A percentile compares a stretch with the other conserved stretches of the same genome.
These are phyloP conservation scores for Orbilia quercus DNA, from an alignment of 2,329 filamentous ascomycete species.

Conservation along the genomic window DNA sequence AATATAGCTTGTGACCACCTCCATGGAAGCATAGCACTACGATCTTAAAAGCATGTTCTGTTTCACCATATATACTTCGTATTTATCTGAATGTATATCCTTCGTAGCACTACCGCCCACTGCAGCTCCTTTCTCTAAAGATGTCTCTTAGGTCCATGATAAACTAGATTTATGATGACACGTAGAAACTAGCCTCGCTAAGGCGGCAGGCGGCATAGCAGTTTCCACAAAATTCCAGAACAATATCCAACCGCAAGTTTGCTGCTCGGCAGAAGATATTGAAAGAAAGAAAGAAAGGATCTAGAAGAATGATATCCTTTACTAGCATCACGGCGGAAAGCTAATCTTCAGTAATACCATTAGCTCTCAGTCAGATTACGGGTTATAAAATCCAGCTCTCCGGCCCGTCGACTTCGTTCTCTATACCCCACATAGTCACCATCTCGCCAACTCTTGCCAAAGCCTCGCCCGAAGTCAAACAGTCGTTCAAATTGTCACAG, in stretches of 20 bases:
- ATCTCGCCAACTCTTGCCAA: slow-evolving; percentile 16
- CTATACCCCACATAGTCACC: slow-evolving; percentile 20
- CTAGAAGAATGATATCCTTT: slow-evolving; percentile 10
- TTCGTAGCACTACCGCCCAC: too few species aligned
- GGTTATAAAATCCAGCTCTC: slow-evolving; percentile 50
- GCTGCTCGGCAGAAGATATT: slow-evolving; percentile 15
- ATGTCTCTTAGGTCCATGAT: not conserved
- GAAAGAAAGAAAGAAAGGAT: slow-evolving; percentile 36
- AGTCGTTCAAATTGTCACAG: slow-evolving; percentile 7
- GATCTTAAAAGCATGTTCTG: too few species aligned
- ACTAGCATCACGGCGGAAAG: slow-evolving; percentile 5
- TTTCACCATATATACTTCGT: too few species aligned
- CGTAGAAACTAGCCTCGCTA: slow-evolving; percentile 26
- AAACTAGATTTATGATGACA: not conserved
- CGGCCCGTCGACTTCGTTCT: slow-evolving; percentile 11
- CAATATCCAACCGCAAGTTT: slow-evolving; percentile 1
- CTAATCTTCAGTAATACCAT: slow-evolving; percentile 21
- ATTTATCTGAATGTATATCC: not conserved
- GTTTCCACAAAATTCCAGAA: not conserved
- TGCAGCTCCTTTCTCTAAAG: not conserved
- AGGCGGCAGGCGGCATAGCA: slow-evolving; percentile 24
- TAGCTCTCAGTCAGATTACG: slow-evolving; percentile 8
- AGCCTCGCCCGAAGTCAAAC: slow-evolving; percentile 25
- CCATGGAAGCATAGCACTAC: too few species aligned
- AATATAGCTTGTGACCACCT: too few species aligned